Conservation (phyloP, 176 grass and related monocot species). For the Triticum monococcum region DNA sequence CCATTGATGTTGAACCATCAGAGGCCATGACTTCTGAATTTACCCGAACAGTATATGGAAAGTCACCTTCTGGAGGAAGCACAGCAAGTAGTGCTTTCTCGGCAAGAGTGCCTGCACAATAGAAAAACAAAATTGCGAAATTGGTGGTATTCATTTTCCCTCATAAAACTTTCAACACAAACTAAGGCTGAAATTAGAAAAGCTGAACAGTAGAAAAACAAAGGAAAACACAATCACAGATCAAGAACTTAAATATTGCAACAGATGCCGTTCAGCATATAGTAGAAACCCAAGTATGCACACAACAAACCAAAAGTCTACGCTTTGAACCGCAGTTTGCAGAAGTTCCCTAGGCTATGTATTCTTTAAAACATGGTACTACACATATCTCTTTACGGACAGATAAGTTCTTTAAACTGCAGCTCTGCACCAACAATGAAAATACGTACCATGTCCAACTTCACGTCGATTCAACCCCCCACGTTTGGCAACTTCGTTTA, state of each 20-base stretch:
- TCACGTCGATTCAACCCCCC: slow-evolving; percentile 90
- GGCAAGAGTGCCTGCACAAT: slow-evolving; percentile 77
- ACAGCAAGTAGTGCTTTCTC: slow-evolving; percentile 97
- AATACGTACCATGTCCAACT: slow-evolving; percentile 87
- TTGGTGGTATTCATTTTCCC: slow-evolving; percentile 1
- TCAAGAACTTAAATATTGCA: background rate
- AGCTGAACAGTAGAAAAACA: background rate
- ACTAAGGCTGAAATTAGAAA: slow-evolving; percentile 10
- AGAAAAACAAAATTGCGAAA: slow-evolving; percentile 27
- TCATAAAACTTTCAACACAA: background rate
- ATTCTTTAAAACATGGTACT: background rate
- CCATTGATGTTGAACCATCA: slow-evolving; percentile 99
- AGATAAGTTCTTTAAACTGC: slow-evolving; percentile 20
- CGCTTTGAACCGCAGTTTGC: background rate
- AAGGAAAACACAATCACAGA: background rate
- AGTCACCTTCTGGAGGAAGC: slow-evolving; percentile 87
- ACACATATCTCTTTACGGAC: background rate
- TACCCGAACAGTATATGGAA: slow-evolving; percentile 89
- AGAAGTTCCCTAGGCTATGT: background rate
- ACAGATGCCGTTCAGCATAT: background rate
- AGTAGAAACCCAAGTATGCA: background rate
- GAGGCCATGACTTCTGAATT: slow-evolving; percentile 99
- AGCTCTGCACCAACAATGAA: slow-evolving; percentile 15
- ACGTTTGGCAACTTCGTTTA: slow-evolving; percentile 89
- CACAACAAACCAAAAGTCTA: background rate